Conservation (phyloP, 495 filamentous ascomycete species). For the Neurospora pannonica region DNA sequence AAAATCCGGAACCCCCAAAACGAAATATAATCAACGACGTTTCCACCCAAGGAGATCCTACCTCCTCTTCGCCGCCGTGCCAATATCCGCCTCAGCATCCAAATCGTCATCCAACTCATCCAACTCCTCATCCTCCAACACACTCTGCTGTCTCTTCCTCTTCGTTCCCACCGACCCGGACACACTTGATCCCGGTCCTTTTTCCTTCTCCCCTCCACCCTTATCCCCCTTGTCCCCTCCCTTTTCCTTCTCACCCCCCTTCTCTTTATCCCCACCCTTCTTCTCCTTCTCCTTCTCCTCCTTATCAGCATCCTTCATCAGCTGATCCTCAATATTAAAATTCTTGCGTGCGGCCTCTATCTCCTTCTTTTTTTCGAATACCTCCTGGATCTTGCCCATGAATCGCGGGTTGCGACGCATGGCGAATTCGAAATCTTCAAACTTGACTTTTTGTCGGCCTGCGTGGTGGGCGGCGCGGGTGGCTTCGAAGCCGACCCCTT, state of each 20-base stretch:
- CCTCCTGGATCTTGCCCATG: slow-evolving; percentile 81
- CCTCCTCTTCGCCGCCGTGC: slow-evolving; percentile 12
- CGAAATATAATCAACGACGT: slow-evolving; percentile 1
- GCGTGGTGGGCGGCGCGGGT: slow-evolving; percentile 70
- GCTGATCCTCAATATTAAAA: slow-evolving; percentile 40
- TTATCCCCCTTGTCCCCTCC: not conserved
- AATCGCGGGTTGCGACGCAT: slow-evolving; percentile 75
- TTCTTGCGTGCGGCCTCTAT: slow-evolving; percentile 68
- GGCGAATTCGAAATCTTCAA: slow-evolving; percentile 93
- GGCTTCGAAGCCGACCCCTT: slow-evolving; percentile 83
- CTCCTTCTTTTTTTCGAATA: slow-evolving; percentile 69
- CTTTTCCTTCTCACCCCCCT: not conserved
- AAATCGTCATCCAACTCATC: slow-evolving; percentile 27
- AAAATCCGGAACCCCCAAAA: not conserved
- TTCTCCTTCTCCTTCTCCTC: slow-evolving; percentile 28
- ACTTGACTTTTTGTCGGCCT: slow-evolving; percentile 88
- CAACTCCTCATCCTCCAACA: slow-evolving; percentile 27
- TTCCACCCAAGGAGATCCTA: not conserved
- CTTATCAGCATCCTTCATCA: slow-evolving; percentile 31
- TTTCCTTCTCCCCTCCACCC: not conserved
- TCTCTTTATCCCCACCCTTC: not conserved
- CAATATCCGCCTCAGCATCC: slow-evolving; percentile 20
- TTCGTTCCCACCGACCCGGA: not conserved
- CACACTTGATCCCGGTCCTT: not conserved
- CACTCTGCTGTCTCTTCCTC: slow-evolving; percentile 4